Evolutionary conservation across 306 rosid genomes (phyloP), one percentile per base, ranked within the genome.

Genomic region (Cicer pinnatifidum): DNA sequence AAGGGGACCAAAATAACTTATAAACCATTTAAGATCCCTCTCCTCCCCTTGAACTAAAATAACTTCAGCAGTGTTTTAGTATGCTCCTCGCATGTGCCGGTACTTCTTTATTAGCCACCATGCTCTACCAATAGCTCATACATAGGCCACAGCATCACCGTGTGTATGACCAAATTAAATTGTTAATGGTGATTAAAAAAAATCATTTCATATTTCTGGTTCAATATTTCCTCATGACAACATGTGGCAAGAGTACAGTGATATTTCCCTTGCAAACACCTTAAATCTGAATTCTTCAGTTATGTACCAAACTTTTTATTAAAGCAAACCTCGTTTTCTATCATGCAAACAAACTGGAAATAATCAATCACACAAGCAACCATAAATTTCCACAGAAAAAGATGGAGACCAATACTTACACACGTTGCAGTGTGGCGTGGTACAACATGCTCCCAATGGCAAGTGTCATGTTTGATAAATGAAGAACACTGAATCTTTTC

Each of bases 391-490:
- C 1, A 15, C 39, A 23, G 0, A 12, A 41, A 75, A 53, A 33
- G 47, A 81, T 41, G 56, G 37, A 78, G 65, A 73, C 20, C 5
- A 46, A 53, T 73, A 86, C 98, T 92, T 82, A 92, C 97, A 85
- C 72, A 15, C 70, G 86, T 63, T 90, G 98, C 81, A 92, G 84
- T 0, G 98, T 90, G 11, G 98, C 97, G 72, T 92, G 98, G 88
- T 87, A 90, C 61, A 90, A 52, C 91, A 92, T 92, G 82, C 91
- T 92, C 63, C 98, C 98, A 71, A 92, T 79, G 68, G 97, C 98
- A 73, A 92, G 93, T 64, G 82, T 81, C 92, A 92, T 92, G 78
- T 92, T 90, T 63, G 98, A 90, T 71, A 92, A 15, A 59, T 90
- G 96, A 69, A 92, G 97, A 43, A 92, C 84, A 47, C 91, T 86